phyloP scores from a whole-genome alignment of 257 asterid genomes.

The Lavandula angustifolia region DNA sequence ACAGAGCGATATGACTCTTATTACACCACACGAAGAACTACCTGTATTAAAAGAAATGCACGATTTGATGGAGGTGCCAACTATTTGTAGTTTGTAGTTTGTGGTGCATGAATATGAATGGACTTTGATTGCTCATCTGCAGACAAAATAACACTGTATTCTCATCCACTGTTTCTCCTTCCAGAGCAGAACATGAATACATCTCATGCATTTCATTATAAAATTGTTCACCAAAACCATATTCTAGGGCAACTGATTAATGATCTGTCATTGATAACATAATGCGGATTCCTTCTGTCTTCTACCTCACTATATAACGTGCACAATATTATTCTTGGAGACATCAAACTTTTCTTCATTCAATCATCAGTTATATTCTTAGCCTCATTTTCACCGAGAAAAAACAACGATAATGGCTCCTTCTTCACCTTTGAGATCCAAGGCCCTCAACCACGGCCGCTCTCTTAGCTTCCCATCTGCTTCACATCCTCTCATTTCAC shows the following conservation, averaged over 20 bases:
- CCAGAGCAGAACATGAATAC: not conserved
- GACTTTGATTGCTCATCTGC: not conserved
- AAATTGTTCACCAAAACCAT: not conserved
- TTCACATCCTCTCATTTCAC: not conserved
- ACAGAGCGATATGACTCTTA: not conserved
- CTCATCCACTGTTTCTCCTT: not conserved
- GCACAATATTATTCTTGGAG: not conserved
- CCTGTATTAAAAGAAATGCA: conserved; percentile 1
- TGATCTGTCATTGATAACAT: not conserved
- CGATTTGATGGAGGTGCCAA: not conserved
- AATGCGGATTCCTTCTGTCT: not conserved
- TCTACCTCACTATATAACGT: not conserved
- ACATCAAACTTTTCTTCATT: conserved; percentile 15
- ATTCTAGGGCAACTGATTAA: not conserved
- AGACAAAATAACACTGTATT: not conserved
- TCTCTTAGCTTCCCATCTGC: conserved; percentile 20
- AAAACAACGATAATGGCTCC: conserved; percentile 37
- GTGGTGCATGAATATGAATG: not conserved
- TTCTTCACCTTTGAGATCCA: conserved; percentile 36
- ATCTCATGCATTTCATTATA: not conserved
- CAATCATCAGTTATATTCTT: not conserved
- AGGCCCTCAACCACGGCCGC: conserved; percentile 39
- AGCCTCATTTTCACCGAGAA: not conserved
- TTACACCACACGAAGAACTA: not conserved
- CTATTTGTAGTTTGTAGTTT: not conserved